A percentile compares a stretch with the other conserved stretches of the same genome.
These are phyloP conservation scores for Monosporascus sp. DNA, from an alignment of 2,329 filamentous ascomycete genomes.

Conservation along the genomic window DNA sequence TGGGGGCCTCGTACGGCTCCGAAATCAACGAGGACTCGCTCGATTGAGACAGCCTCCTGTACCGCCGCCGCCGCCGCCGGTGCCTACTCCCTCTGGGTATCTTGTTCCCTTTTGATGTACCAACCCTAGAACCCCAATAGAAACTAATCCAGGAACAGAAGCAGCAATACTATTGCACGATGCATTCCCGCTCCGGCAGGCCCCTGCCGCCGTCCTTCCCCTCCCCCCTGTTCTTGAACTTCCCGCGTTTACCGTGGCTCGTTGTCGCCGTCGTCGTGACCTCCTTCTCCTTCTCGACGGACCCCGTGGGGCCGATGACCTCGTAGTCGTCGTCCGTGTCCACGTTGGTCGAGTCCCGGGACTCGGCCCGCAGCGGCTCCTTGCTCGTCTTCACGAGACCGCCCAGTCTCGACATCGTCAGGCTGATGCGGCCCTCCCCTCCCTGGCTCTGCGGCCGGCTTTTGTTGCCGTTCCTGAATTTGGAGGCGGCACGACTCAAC, in stretches of 20 bases:
- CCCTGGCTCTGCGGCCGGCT: conserved; percentile 56
- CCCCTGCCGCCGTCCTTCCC: conserved; percentile 15
- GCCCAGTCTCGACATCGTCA: conserved; percentile 52
- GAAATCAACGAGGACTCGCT: background rate
- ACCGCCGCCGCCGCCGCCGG: conserved; percentile 8
- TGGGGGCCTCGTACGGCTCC: too few species aligned
- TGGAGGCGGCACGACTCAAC: conserved; percentile 53
- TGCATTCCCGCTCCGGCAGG: conserved; percentile 27
- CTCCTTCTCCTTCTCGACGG: conserved; percentile 16
- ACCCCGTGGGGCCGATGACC: conserved; percentile 11
- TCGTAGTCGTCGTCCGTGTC: conserved; percentile 21
- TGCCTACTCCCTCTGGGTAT: conserved; percentile 12
- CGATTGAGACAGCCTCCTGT: conserved; percentile 5
- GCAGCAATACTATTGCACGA: conserved; percentile 23
- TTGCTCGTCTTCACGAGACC: conserved; percentile 48
- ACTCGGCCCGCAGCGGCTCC: conserved; percentile 37
- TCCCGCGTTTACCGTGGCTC: conserved; percentile 9
- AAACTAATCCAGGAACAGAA: conserved; percentile 6
- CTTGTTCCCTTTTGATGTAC: conserved; percentile 13
- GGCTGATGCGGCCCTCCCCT: conserved; percentile 53
- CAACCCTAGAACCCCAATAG: conserved; percentile 1
- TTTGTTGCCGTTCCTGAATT: conserved; percentile 43
- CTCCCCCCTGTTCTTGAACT: conserved; percentile 11
- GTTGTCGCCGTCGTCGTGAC: conserved; percentile 8
- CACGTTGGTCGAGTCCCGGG: conserved; percentile 23